A percentile compares a stretch with the other conserved stretches of the same genome.
Evolutionary conservation across 805 yeast species (phyloP).

Genomic region (Candida vaughaniae): DNA sequence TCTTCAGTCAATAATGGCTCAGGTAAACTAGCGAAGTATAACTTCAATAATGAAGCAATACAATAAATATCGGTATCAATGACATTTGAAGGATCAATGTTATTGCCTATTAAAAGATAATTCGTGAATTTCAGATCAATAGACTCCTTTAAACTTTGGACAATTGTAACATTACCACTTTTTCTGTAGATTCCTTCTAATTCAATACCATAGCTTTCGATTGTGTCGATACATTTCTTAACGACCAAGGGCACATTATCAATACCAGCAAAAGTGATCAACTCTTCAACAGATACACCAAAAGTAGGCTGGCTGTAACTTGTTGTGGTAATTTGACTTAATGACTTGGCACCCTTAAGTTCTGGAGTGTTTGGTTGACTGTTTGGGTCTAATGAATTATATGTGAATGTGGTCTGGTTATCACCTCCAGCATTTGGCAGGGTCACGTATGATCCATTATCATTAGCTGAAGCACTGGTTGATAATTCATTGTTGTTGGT

Average conservation of each 20-base stretch:
- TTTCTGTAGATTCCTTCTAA: slow-evolving; percentile 89
- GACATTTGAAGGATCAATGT: slow-evolving; percentile 41
- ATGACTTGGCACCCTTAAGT: slow-evolving; percentile 33
- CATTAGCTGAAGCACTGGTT: slow-evolving; percentile 1
- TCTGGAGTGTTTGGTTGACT: slow-evolving; percentile 29
- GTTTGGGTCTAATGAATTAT: slow-evolving; percentile 35
- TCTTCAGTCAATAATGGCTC: slow-evolving; percentile 77
- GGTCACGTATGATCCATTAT: background rate
- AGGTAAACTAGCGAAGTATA: slow-evolving; percentile 80
- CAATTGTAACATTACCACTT: slow-evolving; percentile 72
- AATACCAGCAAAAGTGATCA: slow-evolving; percentile 75
- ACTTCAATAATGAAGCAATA: slow-evolving; percentile 84
- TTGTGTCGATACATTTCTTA: slow-evolving; percentile 79
- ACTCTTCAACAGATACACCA: slow-evolving; percentile 78
- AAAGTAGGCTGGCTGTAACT: slow-evolving; percentile 51
- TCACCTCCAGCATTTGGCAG: slow-evolving; percentile 4
- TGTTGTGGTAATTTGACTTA: slow-evolving; percentile 15
- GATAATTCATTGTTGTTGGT: slow-evolving; percentile 1
- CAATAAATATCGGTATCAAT: slow-evolving; percentile 81
- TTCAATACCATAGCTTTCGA: slow-evolving; percentile 81
- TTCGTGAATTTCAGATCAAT: slow-evolving; percentile 78
- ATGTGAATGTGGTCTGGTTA: slow-evolving; percentile 11
- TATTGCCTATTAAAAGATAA: slow-evolving; percentile 41
- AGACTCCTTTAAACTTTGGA: slow-evolving; percentile 67
- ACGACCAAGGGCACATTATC: slow-evolving; percentile 92